These are phyloP conservation scores for Phialophora verrucosa DNA, from an alignment of 2,329 filamentous ascomycete species.

Conservation along the genomic window DNA sequence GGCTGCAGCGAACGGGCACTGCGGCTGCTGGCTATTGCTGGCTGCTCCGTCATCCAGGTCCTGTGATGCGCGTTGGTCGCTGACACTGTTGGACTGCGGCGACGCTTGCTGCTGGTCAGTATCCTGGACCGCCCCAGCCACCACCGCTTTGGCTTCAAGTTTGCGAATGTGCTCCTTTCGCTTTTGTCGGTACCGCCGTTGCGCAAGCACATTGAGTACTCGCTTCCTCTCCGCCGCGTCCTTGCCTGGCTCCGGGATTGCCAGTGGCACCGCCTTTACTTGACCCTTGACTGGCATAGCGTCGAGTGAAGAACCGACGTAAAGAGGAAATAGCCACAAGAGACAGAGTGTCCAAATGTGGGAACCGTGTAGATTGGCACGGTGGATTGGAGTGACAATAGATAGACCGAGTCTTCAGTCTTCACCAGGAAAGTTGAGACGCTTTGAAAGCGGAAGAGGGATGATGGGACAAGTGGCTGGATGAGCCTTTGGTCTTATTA, in stretches of 20 bases:
- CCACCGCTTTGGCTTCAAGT: conserved; percentile 38
- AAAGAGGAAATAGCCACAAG: neutral
- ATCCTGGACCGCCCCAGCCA: neutral
- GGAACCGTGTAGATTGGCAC: neutral
- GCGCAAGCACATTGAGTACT: conserved; percentile 60
- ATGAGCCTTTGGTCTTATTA: neutral
- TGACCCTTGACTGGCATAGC: conserved; percentile 11
- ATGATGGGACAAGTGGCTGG: neutral
- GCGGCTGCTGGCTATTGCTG: neutral
- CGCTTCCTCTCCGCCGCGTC: conserved; percentile 61
- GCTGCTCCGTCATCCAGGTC: neutral
- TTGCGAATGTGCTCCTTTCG: conserved; percentile 41
- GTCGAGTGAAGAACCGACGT: neutral
- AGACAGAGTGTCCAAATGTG: neutral
- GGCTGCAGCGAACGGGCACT: conserved; percentile 4
- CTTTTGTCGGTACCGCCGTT: conserved; percentile 56
- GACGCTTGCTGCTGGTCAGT: neutral
- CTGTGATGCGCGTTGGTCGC: neutral
- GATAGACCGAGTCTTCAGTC: neutral
- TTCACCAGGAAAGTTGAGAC: neutral
- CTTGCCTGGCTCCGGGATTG: conserved; percentile 57
- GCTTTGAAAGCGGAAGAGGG: neutral
- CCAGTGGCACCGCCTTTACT: conserved; percentile 41
- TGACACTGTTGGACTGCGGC: neutral
- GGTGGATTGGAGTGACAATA: neutral